These are phyloP conservation scores for Torrubiella hemipterigena DNA, from an alignment of 2,329 filamentous ascomycete genomes.

Conservation along the genomic window DNA sequence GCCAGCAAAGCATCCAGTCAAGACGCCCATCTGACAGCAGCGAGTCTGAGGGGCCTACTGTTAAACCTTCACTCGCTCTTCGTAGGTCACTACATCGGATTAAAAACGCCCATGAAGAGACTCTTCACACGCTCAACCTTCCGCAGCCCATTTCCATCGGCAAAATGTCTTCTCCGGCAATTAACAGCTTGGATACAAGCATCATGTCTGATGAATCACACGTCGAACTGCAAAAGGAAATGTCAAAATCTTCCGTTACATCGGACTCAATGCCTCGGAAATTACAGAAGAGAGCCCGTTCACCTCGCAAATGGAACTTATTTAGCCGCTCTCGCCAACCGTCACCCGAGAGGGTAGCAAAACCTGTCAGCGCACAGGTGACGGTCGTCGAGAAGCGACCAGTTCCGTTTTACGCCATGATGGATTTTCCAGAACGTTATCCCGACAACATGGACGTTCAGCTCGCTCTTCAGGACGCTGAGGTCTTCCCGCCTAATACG, in stretches of 20 bases:
- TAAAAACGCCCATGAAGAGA: constrained; percentile 29
- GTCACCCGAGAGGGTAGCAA: constrained; percentile 23
- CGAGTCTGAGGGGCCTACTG: constrained; percentile 35
- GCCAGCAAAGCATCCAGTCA: constrained; percentile 9
- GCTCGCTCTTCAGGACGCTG: constrained; percentile 38
- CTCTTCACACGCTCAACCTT: constrained; percentile 31
- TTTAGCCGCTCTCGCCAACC: constrained; percentile 43
- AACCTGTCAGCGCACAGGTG: constrained; percentile 33
- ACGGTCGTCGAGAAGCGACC: constrained; percentile 36
- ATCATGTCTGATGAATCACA: constrained; percentile 46
- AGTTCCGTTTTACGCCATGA: constrained; percentile 48
- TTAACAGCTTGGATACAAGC: constrained; percentile 45
- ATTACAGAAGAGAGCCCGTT: constrained; percentile 39
- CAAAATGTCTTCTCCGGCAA: constrained; percentile 30
- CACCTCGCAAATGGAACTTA: constrained; percentile 51
- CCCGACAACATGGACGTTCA: constrained; percentile 28
- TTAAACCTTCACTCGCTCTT: constrained; percentile 41
- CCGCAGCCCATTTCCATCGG: constrained; percentile 41
- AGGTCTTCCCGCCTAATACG: constrained; percentile 17
- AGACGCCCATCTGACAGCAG: constrained; percentile 44
- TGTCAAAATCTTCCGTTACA: constrained; percentile 16
- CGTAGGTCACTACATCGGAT: constrained; percentile 43
- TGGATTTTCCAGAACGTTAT: constrained; percentile 46
- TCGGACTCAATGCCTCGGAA: constrained; percentile 33
- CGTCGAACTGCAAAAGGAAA: constrained; percentile 25